These are phyloP conservation scores for Achaetomium macrosporum DNA, from an alignment of 2,329 filamentous ascomycete genomes.

Conservation along the genomic window DNA sequence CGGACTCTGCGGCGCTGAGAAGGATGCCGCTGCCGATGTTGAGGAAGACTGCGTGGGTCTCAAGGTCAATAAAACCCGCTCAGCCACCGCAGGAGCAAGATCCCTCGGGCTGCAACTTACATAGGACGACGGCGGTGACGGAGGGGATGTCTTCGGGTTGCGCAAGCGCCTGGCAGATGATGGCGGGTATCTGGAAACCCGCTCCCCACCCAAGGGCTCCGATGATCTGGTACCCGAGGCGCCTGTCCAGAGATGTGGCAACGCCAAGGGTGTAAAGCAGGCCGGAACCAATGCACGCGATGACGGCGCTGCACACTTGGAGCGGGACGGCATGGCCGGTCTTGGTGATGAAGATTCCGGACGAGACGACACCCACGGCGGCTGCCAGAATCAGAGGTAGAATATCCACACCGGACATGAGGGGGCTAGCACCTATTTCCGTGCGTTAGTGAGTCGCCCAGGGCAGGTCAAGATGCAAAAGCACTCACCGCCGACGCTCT, in stretches of 20 bases:
- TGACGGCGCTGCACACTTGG: slow-evolving; percentile 32
- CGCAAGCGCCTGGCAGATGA: slow-evolving; percentile 33
- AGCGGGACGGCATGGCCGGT: slow-evolving; percentile 31
- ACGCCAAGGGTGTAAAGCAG: slow-evolving; percentile 34
- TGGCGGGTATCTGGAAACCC: slow-evolving; percentile 38
- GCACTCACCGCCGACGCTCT: slow-evolving; percentile 29
- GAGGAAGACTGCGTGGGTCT: slow-evolving; percentile 30
- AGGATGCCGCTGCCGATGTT: slow-evolving; percentile 41
- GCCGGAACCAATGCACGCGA: slow-evolving; percentile 33
- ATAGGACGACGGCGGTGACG: slow-evolving; percentile 27
- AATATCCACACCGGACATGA: slow-evolving; percentile 32
- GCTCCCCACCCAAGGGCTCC: slow-evolving; percentile 37
- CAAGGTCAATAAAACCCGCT: not conserved
- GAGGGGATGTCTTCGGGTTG: slow-evolving; percentile 27
- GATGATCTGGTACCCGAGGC: slow-evolving; percentile 44
- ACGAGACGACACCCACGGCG: slow-evolving; percentile 28
- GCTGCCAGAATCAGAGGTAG: slow-evolving; percentile 34
- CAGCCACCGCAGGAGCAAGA: too few relatives aligned
- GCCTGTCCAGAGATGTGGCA: slow-evolving; percentile 29
- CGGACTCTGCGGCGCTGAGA: slow-evolving; percentile 37
- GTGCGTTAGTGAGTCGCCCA: too few relatives aligned
- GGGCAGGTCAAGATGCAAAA: too few relatives aligned
- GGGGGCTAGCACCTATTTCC: slow-evolving; percentile 26
- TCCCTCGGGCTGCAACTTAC: slow-evolving; percentile 20
- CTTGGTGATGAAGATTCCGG: slow-evolving; percentile 27